Percentiles rank a stretch among this genome's conserved stretches.
Conservation (phyloP, 2,329 filamentous ascomycete species). For the Helicocarpus griseus region DNA sequence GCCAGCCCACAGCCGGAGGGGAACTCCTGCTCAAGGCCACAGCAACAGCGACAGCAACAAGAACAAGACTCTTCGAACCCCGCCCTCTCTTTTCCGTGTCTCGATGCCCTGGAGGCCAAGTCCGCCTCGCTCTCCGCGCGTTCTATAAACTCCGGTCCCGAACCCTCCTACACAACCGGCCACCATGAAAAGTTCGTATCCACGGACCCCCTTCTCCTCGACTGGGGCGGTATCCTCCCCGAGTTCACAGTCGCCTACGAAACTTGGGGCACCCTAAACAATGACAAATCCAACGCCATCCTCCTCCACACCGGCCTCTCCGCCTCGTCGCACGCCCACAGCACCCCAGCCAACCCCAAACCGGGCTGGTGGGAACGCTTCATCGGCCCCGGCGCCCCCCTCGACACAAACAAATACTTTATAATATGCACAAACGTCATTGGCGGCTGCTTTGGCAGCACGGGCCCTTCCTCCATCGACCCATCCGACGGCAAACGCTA, state of each 20-base stretch:
- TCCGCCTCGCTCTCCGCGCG: conserved; percentile 62
- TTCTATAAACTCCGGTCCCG: conserved; percentile 67
- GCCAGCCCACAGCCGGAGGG: background rate
- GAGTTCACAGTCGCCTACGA: conserved; percentile 90
- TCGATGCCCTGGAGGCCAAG: conserved; percentile 71
- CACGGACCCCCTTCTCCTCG: conserved; percentile 64
- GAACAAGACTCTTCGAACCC: conserved; percentile 54
- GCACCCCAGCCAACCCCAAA: conserved; percentile 74
- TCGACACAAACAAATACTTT: conserved; percentile 88
- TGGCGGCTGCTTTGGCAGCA: conserved; percentile 91
- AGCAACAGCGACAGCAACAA: background rate
- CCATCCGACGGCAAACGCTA: conserved; percentile 81
- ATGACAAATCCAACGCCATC: conserved; percentile 76
- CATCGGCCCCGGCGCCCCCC: conserved; percentile 73
- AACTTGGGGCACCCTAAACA: conserved; percentile 76
- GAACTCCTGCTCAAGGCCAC: background rate
- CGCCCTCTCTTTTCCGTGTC: conserved; percentile 79
- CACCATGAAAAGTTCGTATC: conserved; percentile 71
- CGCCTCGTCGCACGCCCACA: conserved; percentile 94
- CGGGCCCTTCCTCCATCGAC: conserved; percentile 78
- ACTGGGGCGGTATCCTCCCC: conserved; percentile 89
- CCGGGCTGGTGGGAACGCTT: conserved; percentile 99
- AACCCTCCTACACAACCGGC: conserved; percentile 88
- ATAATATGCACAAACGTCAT: conserved; percentile 95
- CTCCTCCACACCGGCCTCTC: conserved; percentile 89